phyloP scores from a whole-genome alignment of 352 stramenopile species.

The Elongisporangium undulatum region DNA sequence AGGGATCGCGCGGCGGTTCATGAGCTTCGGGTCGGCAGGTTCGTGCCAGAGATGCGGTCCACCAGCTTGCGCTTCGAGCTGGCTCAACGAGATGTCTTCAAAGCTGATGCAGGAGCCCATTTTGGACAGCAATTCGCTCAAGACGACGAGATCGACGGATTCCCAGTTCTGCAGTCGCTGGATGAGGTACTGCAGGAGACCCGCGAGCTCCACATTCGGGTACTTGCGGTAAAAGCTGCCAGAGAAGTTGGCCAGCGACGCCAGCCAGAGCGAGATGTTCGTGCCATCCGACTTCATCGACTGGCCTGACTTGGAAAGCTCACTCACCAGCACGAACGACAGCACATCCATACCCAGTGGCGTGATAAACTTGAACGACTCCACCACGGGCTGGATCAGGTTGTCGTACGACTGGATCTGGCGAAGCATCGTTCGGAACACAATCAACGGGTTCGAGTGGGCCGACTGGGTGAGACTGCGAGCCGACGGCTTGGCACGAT shows the following conservation, averaged over 20 bases:
- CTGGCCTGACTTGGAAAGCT: constrained; percentile 81
- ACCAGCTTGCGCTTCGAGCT: constrained; percentile 80
- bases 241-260: constrained; percentile 92
- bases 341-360: constrained; percentile 93
- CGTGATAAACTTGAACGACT: constrained; percentile 94
- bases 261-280: constrained; percentile 92
- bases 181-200: constrained; percentile 90
- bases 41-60: constrained; percentile 79
- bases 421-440: constrained; percentile 92
- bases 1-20: constrained; percentile 78
- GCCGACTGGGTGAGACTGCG: constrained; percentile 83
- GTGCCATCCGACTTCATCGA: constrained; percentile 87
- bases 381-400: constrained; percentile 94
- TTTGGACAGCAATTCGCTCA: constrained; percentile 86
- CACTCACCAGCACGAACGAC: constrained; percentile 90
- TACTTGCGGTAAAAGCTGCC: constrained; percentile 94
- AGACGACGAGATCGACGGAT: constrained; percentile 78
- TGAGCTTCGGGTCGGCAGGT: constrained; percentile 71
- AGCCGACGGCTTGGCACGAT: constrained; percentile 74
- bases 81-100: constrained; percentile 80
- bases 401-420: constrained; percentile 98
- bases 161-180: constrained; percentile 82
- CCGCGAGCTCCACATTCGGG: constrained; percentile 89
- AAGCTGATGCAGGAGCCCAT: constrained; percentile 87
- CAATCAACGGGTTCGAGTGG: constrained; percentile 92